Evolutionary conservation across 345 rosid genomes (phyloP).

Genomic region (Linum usitatissimum): DNA sequence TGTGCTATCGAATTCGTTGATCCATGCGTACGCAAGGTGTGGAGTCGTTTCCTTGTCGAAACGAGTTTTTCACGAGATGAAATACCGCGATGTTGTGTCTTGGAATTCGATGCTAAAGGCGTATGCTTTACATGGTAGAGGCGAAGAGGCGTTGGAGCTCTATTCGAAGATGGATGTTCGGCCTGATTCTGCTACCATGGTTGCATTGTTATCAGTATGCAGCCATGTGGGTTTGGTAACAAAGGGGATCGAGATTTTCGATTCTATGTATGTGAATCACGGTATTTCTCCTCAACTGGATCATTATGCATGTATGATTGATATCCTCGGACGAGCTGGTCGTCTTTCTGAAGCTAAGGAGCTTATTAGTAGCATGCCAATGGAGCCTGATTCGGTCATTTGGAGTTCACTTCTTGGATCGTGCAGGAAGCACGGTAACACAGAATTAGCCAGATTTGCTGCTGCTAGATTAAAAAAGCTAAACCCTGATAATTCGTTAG

Average conservation of each 20-base stretch:
- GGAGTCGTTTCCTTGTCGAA: conserved; percentile 52
- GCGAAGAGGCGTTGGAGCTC: conserved; percentile 47
- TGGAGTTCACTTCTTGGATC: conserved; percentile 85
- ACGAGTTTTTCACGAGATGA: conserved; percentile 60
- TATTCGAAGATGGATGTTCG: conserved; percentile 45
- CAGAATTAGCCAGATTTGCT: conserved; percentile 46
- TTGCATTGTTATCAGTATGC: conserved; percentile 74
- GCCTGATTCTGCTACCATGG: conserved; percentile 70
- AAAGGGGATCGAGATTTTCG: conserved; percentile 54
- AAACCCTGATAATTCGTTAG: conserved; percentile 50
- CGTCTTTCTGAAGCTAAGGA: conserved; percentile 50
- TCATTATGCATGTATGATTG: conserved; percentile 80
- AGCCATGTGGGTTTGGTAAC: conserved; percentile 79
- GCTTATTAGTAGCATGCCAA: conserved; percentile 54
- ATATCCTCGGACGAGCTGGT: conserved; percentile 78
- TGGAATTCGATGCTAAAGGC: conserved; percentile 93
- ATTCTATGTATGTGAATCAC: conserved; percentile 40
- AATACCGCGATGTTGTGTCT: conserved; percentile 40
- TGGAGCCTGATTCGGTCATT: conserved; percentile 67
- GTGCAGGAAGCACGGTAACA: conserved; percentile 71
- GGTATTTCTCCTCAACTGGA: conserved; percentile 52
- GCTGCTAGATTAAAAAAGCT: conserved; percentile 49
- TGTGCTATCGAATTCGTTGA: conserved; percentile 57
- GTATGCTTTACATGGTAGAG: conserved; percentile 68
- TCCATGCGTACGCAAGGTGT: conserved; percentile 79